Conservation (phyloP, 208 protist species). For the Trypanosomatidae sp. region DNA sequence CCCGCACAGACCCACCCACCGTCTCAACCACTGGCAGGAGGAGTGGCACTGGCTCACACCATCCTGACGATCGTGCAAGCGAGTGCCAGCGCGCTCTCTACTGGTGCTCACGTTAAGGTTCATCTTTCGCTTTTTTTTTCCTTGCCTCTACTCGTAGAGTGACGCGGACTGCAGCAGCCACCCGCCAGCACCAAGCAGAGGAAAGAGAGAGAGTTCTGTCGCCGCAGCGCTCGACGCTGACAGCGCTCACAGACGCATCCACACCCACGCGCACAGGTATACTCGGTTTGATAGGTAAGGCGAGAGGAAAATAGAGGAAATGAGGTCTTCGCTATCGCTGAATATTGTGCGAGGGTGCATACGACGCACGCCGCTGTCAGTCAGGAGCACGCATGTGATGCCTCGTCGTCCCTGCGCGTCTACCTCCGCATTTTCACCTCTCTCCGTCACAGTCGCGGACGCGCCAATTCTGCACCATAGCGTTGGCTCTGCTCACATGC, state of each 20-base stretch:
- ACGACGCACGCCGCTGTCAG: not conserved
- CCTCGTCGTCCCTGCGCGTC: constrained; percentile 1
- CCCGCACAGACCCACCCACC: not conserved
- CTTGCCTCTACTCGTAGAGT: not conserved
- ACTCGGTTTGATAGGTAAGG: not conserved
- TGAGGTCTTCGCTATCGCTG: not conserved
- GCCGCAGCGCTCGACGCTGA: not conserved
- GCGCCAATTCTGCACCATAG: constrained; percentile 11
- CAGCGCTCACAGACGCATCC: not conserved
- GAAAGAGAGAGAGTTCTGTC: not conserved
- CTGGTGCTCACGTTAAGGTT: not conserved
- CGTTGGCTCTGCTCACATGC: constrained; percentile 20
- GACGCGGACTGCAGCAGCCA: not conserved
- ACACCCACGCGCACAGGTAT: not conserved
- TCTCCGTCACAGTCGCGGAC: not conserved
- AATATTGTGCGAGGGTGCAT: not conserved
- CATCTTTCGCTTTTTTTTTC: not conserved
- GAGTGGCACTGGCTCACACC: not conserved
- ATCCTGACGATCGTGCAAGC: not conserved
- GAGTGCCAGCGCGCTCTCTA: not conserved
- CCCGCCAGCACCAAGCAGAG: not conserved
- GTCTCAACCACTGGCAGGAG: not conserved
- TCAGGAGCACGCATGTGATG: not conserved
- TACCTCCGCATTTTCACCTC: not conserved
- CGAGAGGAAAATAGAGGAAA: not conserved